Base-by-base conservation (phyloP, 768 basidiomycete species). In the Podaxis sp. region DNA sequence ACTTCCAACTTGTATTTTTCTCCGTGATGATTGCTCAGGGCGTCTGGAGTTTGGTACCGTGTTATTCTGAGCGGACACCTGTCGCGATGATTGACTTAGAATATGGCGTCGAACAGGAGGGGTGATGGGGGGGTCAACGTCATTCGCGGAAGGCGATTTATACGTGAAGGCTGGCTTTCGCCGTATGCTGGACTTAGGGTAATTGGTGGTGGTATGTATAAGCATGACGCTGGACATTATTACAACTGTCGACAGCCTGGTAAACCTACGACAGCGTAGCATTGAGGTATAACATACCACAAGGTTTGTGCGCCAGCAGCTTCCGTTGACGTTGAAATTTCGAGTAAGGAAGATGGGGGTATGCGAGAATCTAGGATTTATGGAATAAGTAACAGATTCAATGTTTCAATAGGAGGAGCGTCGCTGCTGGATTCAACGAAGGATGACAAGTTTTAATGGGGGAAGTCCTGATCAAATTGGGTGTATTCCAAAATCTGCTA, bases 161-260 rank as follows among this genome's bases (percentile, higher is more conserved):
- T 87, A 86, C 13, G 87, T 87, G 65, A 77, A 66, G 56, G 73
- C 68, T 28, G 87, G 87, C 70, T 88, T 88, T 59, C 87, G 78
- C 58, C 86, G 81, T 36, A 78, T 74, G 20, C 44, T 62, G 30
- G 60, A 62, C 48, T 30, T 55, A 20, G 60, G 52, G 33, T 48
- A 48, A 33, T 41, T 38, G 38, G 33, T 12, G 12, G 38, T 40
- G 24, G 37, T 20, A 30, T 38, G 41, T 37, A 30, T 8, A 17
- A 55, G 28, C 12, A 55, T 44, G 12, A 53, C 55, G 30, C 33
- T 55, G 3, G 60, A 46, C 54, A 55, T 56, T 44, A n/a, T 37
- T 13, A 17, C 11, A 44, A 37, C 26, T 60, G 22, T n/a, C 26
- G 17, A 40, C 37, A 26, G 30, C 40, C 24, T 33, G 36, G 20